Evolutionary conservation across 2,329 filamentous ascomycete genomes (phyloP).

Genomic region (Ceratocystis cacaofunesta): DNA sequence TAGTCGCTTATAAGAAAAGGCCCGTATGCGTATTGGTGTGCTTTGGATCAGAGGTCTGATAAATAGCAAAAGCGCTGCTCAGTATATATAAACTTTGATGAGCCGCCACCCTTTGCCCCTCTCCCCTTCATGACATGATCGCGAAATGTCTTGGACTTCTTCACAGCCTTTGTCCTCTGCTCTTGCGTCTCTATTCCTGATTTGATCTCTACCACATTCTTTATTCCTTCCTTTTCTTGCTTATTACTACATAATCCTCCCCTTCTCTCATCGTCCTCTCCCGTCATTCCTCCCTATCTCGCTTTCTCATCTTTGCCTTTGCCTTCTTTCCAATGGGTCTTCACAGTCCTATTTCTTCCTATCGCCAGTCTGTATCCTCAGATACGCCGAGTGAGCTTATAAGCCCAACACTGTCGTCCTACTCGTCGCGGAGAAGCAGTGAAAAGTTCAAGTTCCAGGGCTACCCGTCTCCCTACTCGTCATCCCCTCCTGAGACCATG

Average conservation of each 20-base stretch:
- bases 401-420: neutral
- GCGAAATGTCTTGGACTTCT: conserved; percentile 1
- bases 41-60: neutral
- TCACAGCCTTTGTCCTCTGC: neutral
- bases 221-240: neutral
- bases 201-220: no score
- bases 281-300: neutral
- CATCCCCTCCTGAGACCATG: neutral
- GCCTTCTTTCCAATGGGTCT: conserved; percentile 1
- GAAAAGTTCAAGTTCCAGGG: conserved; percentile 1
- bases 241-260: neutral
- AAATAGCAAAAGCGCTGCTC: neutral
- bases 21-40: neutral
- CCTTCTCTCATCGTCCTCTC: neutral
- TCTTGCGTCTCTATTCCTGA: neutral
- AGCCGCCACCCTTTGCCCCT: neutral
- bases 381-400: neutral
- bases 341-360: conserved; percentile 1
- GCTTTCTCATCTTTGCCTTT: neutral
- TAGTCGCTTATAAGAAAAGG: conserved; percentile 2
- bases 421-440: conserved; percentile 1
- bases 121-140: neutral
- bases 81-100: conserved; percentile 1
- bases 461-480: conserved; percentile 1
- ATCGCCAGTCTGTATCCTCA: neutral